Evolutionary conservation across 768 basidiomycete genomes (phyloP).

Genomic region (Lentinula guzmanii): DNA sequence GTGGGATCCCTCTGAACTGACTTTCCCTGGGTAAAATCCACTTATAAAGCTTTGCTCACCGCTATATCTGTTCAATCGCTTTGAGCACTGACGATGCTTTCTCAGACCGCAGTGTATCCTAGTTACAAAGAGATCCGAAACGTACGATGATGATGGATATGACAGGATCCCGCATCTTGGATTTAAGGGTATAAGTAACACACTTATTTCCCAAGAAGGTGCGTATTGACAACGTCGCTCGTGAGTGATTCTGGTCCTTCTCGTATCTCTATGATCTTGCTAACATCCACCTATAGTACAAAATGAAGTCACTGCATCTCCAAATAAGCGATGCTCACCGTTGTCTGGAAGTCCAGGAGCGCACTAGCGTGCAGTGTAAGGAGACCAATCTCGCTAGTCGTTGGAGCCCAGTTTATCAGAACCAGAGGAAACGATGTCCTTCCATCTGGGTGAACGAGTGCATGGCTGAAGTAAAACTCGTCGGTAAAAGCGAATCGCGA

Average conservation of each 20-base stretch:
- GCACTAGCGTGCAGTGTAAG: slow-evolving; percentile 82
- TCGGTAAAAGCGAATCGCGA: neutral
- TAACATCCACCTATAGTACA: slow-evolving; percentile 56
- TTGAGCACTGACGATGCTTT: too few species aligned
- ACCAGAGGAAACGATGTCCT: slow-evolving; percentile 81
- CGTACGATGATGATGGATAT: too few species aligned
- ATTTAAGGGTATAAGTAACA: too few species aligned
- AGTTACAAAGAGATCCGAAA: too few species aligned
- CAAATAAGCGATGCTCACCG: slow-evolving; percentile 37
- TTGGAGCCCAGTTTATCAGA: slow-evolving; percentile 85
- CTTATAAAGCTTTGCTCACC: too few species aligned
- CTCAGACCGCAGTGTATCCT: too few species aligned
- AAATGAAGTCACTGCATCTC: neutral
- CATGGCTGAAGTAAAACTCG: slow-evolving; percentile 52
- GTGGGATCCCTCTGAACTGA: too few species aligned
- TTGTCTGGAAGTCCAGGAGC: slow-evolving; percentile 70
- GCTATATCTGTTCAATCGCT: too few species aligned
- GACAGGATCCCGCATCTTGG: neutral
- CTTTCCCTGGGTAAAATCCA: too few species aligned
- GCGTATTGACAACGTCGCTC: slow-evolving; percentile 60
- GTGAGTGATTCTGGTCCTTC: slow-evolving; percentile 83
- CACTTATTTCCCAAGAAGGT: slow-evolving; percentile 30
- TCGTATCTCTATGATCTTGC: slow-evolving; percentile 74
- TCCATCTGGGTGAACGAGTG: slow-evolving; percentile 74
- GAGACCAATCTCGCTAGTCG: slow-evolving; percentile 67